phyloP scores from a whole-genome alignment of 441 rosid species.

The Dalechampia spathulata region DNA sequence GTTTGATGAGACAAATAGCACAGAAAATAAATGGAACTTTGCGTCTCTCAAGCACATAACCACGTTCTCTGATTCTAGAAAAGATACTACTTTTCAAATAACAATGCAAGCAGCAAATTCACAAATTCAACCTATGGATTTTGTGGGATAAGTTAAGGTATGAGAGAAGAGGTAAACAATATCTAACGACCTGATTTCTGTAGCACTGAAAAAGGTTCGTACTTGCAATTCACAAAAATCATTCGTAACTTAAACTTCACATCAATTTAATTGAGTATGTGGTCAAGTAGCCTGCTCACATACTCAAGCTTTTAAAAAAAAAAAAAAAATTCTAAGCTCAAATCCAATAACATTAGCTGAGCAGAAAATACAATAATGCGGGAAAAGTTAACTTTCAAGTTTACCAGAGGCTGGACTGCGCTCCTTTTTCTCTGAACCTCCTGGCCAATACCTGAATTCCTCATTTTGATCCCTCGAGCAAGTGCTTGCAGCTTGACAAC shows the following conservation, averaged over 20 bases:
- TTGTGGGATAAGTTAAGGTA: too few relatives aligned
- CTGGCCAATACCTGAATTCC: constrained; percentile 51
- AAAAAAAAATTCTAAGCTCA: not conserved
- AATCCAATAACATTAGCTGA: not conserved
- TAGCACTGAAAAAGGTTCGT: not conserved
- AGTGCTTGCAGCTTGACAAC: constrained; percentile 83
- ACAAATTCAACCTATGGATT: too few relatives aligned
- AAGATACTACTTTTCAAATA: not conserved
- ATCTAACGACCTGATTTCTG: not conserved
- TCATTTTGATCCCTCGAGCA: constrained; percentile 60
- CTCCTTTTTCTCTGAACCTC: constrained; percentile 33
- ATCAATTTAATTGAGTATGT: too few relatives aligned
- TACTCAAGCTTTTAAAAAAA: too few relatives aligned
- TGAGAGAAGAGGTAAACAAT: not conserved
- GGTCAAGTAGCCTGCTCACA: too few relatives aligned
- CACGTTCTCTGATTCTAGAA: not conserved
- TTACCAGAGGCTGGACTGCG: constrained; percentile 40
- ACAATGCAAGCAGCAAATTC: too few relatives aligned
- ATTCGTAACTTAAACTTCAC: too few relatives aligned
- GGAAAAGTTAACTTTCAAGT: constrained; percentile 9
- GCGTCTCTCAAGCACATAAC: not conserved
- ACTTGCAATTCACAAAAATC: too few relatives aligned
- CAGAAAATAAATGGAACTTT: not conserved
- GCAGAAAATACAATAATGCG: not conserved
- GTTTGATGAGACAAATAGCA: not conserved